These are phyloP conservation scores for Colletotrichum sojae DNA, from an alignment of 2,329 filamentous ascomycete genomes.

Conservation along the genomic window DNA sequence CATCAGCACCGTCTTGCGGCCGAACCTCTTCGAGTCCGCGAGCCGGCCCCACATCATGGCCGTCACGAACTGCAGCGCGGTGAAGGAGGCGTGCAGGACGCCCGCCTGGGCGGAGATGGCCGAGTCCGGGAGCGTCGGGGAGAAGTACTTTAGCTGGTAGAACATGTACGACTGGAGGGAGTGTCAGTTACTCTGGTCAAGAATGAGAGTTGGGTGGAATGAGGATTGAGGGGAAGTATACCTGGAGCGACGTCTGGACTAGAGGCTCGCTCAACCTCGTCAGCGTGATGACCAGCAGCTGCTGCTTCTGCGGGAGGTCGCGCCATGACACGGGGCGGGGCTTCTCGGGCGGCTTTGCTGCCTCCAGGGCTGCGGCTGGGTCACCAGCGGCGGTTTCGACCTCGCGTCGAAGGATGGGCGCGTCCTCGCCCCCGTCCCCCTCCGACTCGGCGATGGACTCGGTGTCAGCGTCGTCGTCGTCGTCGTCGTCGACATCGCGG, in stretches of 20 bases:
- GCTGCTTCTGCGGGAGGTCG: conserved; percentile 81
- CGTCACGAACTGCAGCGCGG: conserved; percentile 84
- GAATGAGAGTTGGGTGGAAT: neutral
- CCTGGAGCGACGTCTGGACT: conserved; percentile 80
- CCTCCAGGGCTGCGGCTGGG: neutral
- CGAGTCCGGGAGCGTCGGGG: conserved; percentile 66
- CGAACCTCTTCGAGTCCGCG: conserved; percentile 73
- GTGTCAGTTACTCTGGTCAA: neutral
- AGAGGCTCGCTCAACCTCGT: conserved; percentile 87
- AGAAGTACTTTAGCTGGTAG: conserved; percentile 88
- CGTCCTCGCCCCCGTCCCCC: conserved; percentile 12
- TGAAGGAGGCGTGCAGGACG: conserved; percentile 83
- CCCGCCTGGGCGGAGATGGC: conserved; percentile 84
- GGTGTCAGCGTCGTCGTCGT: conserved; percentile 23
- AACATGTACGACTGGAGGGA: conserved; percentile 78
- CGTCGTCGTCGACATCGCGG: neutral
- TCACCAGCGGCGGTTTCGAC: conserved; percentile 18
- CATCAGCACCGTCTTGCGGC: conserved; percentile 83
- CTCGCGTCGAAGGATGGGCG: conserved; percentile 20
- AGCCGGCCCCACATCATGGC: conserved; percentile 86
- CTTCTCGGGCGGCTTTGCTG: conserved; percentile 38
- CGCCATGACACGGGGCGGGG: conserved; percentile 74
- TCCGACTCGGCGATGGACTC: conserved; percentile 10
- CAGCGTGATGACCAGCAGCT: conserved; percentile 83
- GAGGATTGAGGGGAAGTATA: conserved; percentile 41